Percentiles rank a stretch among this genome's conserved stretches.
Conservation (phyloP, 1,284 basidiomycete genomes). For the Hypsizygus ulmarius region DNA sequence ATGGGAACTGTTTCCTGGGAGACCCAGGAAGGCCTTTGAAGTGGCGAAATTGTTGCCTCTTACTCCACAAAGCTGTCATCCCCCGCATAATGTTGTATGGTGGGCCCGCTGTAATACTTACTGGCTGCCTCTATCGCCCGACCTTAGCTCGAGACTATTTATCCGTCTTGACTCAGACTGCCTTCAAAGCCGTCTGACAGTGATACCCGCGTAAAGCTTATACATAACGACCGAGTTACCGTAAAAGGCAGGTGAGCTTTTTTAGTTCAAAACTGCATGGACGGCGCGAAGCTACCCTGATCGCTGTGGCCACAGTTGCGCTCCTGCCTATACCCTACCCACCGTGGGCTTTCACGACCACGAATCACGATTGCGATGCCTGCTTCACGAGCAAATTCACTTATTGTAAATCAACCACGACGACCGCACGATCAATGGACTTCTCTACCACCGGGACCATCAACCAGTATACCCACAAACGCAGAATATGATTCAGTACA, state of each 20-base stretch:
- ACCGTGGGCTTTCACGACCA: conserved; percentile 15
- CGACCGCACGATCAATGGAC: conserved; percentile 14
- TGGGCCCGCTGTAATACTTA: too few relatives aligned
- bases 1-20: conserved; percentile 14
- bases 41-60: neutral
- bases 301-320: conserved; percentile 6
- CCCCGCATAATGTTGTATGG: too few relatives aligned
- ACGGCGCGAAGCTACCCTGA: conserved; percentile 6
- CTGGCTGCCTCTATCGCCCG: too few relatives aligned
- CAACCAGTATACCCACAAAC: conserved; percentile 17
- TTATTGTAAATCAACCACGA: conserved; percentile 16
- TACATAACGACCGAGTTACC: conserved; percentile 15
- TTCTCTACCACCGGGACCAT: conserved; percentile 11
- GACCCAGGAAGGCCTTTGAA: conserved; percentile 2
- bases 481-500: conserved; percentile 8
- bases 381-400: conserved; percentile 7
- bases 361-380: conserved; percentile 14
- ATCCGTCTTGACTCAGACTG: neutral
- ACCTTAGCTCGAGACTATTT: neutral
- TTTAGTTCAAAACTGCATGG: conserved; percentile 16
- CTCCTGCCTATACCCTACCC: conserved; percentile 19
- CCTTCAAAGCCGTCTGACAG: neutral
- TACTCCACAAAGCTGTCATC: neutral
- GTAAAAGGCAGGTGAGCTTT: conserved; percentile 16
- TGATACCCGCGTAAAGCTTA: too few relatives aligned